These are phyloP conservation scores for Beauveria australis DNA, from an alignment of 2,329 filamentous ascomycete genomes.

Conservation along the genomic window DNA sequence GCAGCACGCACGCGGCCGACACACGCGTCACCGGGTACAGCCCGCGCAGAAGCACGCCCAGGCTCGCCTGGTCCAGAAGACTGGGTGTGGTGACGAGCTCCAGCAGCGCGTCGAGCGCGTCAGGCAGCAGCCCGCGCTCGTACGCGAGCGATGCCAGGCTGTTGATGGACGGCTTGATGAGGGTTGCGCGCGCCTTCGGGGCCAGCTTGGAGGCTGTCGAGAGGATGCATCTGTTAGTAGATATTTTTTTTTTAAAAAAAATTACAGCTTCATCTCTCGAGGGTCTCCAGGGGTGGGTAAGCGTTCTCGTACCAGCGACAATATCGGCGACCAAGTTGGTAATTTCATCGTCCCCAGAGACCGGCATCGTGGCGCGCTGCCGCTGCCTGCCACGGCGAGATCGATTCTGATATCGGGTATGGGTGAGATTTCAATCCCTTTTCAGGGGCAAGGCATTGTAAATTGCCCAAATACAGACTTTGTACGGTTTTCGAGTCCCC, in stretches of 20 bases:
- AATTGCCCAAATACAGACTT: neutral
- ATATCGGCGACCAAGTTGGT: slow-evolving; percentile 29
- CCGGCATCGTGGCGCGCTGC: slow-evolving; percentile 13
- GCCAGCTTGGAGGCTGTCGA: slow-evolving; percentile 48
- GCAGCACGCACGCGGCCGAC: slow-evolving; percentile 51
- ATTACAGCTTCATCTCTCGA: too few species aligned
- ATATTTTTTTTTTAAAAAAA: too few species aligned
- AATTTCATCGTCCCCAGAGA: slow-evolving; percentile 24
- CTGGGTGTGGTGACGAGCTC: slow-evolving; percentile 58
- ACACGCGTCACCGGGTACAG: slow-evolving; percentile 66
- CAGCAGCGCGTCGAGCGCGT: slow-evolving; percentile 54
- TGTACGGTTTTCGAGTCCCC: neutral
- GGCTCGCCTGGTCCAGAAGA: slow-evolving; percentile 67
- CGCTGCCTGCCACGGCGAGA: neutral
- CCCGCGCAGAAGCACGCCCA: slow-evolving; percentile 60
- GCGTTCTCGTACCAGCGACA: slow-evolving; percentile 15
- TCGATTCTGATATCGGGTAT: neutral
- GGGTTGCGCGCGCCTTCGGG: slow-evolving; percentile 56
- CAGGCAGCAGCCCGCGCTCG: slow-evolving; percentile 56
- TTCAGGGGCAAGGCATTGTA: neutral
- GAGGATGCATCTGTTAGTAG: neutral
- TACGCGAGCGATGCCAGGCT: slow-evolving; percentile 55
- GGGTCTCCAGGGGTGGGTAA: neutral
- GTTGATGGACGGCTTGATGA: slow-evolving; percentile 57
- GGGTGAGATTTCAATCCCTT: neutral